Base-by-base conservation (phyloP, 495 filamentous ascomycete genomes). In the Talaromyces trachyspermus region DNA sequence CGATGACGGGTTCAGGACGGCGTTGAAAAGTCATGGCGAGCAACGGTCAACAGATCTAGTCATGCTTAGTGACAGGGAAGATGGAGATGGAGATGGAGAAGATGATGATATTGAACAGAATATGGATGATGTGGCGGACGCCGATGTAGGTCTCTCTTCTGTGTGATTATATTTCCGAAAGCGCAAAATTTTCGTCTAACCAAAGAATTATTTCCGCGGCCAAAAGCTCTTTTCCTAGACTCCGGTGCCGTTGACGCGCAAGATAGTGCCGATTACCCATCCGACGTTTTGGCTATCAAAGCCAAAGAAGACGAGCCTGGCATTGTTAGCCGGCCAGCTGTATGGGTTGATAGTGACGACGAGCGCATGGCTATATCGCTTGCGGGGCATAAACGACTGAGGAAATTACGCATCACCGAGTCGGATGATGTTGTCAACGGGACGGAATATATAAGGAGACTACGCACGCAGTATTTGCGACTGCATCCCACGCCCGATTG, bases 291-390 rank as follows among this genome's bases (percentile, higher is more conserved):
- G 3, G 56, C 72, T n/a, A 54, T 59, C 5, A 64, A 68, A 24
- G 63, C 64, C 5, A 35, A 29, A 40, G 35, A 29, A 40, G 35
- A 36, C 25, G 46, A 49, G 14, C 15, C 29, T n/a, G 45, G 32
- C 17, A 50, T 58, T n/a, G 56, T 46, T 14, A 12, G 14, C 8
- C n/a, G 25, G 19, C 46, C 46, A 0, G 18, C 86, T 9, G 84
- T 86, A 11, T 98, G 92, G 92, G 79, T 88, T 53, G 92, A 98
- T 66, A 95, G 89, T 64, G 92, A 97, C 54, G 92, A 98, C 55
- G 92, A 98, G 58, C 78, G 84, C 30, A 68, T 95, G 42, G 77
- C 78, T 15, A 72, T 98, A 38, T 95, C 90, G 3, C 76, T 98
- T 10, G 85, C 85, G 8, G 73, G 80, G 32, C 78, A 82, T 33